Base-by-base conservation (phyloP, 768 basidiomycete genomes). In the Hypholoma sublateritium region DNA sequence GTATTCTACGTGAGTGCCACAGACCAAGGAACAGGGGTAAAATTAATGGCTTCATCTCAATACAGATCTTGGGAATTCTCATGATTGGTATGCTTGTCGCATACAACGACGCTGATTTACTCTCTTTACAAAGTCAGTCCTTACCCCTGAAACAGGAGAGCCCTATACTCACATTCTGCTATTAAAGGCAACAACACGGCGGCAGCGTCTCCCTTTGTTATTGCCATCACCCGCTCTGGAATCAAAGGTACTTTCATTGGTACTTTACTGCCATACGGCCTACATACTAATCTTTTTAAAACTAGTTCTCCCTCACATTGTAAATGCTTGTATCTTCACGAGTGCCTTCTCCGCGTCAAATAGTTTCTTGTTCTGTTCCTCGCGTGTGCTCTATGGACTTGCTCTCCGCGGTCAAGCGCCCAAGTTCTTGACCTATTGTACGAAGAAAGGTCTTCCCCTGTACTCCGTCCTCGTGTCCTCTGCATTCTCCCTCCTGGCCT, bases 201-300 rank as follows among this genome's bases (percentile, higher is more conserved):
- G n/a, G 83, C 87, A 0, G 69, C 86, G 51, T 92, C 90, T 3
- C 93, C 93, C 2, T 95, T 91, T 71, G 92, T 94, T 53, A 87
- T 94, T 60, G 92, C 91, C 17, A 85, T 94, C 61, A 79, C 73
- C 44, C 78, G 80, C 39, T 87, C 89, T 0, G 88, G 91, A 11
- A 82, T 92, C 67, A 85, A 82, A 74, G 84, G 80, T 80, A 41
- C 28, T 7, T 45, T 37, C 7, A 36, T 25, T 39, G 34, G 21
- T 36, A 9, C 17, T 13, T 34, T n/a, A n/a, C n/a, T n/a, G n/a
- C n/a, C n/a, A n/a, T n/a, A n/a, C n/a, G n/a, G n/a, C n/a, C n/a
- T n/a, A n/a, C 22, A 17, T 41, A 25, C 53, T 37, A 53, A 47
- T n/a, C 16, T 4, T 5, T 54, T n/a, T 25, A n/a, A 55, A 5